phyloP scores from a whole-genome alignment of 2,329 filamentous ascomycete genomes.

The Aureobasidium sp. region DNA sequence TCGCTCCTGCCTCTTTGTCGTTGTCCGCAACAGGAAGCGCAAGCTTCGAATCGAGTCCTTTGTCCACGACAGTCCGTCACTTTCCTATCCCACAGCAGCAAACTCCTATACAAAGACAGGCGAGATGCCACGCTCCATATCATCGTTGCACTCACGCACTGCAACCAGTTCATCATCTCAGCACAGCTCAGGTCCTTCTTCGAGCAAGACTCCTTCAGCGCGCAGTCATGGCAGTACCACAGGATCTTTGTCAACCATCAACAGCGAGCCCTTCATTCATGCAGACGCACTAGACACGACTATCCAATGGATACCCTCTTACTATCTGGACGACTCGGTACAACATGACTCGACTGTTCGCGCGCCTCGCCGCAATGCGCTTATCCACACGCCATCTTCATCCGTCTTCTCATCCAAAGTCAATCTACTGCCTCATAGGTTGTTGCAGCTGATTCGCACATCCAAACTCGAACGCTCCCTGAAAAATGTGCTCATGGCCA shows the following conservation, averaged over 20 bases:
- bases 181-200: neutral
- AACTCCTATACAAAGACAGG: neutral
- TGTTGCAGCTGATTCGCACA: neutral
- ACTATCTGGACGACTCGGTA: neutral
- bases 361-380: neutral
- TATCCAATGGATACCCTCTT: neutral
- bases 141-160: conserved; percentile 8
- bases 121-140: conserved; percentile 1
- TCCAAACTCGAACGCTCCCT: neutral
- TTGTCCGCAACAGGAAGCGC: neutral
- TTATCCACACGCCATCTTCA: neutral
- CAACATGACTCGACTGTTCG: neutral
- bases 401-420: neutral
- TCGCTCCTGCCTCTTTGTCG: conserved; percentile 2
- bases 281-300: neutral
- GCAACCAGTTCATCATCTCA: neutral
- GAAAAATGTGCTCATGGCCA: neutral
- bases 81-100: neutral
- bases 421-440: neutral
- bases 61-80: neutral
- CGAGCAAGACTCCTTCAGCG: neutral
- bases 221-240: neutral
- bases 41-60: neutral
- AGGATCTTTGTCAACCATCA: neutral
- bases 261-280: conserved; percentile 8